These are phyloP conservation scores for Colletotrichum tropicicola DNA, from an alignment of 2,329 filamentous ascomycete genomes.

Conservation along the genomic window DNA sequence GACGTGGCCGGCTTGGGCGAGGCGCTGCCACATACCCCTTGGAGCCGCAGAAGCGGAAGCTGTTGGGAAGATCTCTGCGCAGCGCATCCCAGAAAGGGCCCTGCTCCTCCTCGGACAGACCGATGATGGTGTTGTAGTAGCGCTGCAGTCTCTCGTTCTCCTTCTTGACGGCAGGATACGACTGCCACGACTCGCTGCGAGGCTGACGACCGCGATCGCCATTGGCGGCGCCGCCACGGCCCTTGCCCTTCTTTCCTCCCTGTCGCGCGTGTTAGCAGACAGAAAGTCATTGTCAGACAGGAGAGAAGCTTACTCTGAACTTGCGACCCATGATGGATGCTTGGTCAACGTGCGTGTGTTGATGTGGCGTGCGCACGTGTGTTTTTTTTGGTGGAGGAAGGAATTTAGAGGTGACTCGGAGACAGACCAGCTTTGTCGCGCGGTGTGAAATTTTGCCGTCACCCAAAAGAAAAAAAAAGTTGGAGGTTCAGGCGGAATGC, in stretches of 20 bases:
- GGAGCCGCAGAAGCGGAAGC: slow-evolving; percentile 96
- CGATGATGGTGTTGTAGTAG: slow-evolving; percentile 83
- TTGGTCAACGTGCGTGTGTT: slow-evolving; percentile 10
- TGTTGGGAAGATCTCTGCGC: slow-evolving; percentile 89
- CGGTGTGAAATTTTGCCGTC: slow-evolving; percentile 28
- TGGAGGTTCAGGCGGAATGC: slow-evolving; percentile 19
- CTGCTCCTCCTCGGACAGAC: slow-evolving; percentile 81
- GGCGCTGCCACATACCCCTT: slow-evolving; percentile 70
- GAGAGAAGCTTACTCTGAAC: slow-evolving; percentile 16
- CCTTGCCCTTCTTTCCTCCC: slow-evolving; percentile 28
- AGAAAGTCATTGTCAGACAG: background rate
- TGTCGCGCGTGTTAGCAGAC: background rate
- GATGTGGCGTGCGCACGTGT: slow-evolving; percentile 7
- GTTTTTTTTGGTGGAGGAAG: background rate
- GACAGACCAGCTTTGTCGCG: slow-evolving; percentile 8
- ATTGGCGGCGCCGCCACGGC: slow-evolving; percentile 5
- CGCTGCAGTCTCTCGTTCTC: slow-evolving; percentile 85
- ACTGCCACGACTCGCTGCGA: slow-evolving; percentile 30
- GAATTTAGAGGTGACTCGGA: background rate
- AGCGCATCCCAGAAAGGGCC: slow-evolving; percentile 86
- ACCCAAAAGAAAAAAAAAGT: slow-evolving; percentile 13
- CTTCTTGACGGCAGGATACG: slow-evolving; percentile 73
- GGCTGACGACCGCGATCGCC: slow-evolving; percentile 27
- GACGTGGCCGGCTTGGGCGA: background rate
- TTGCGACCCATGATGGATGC: slow-evolving; percentile 27